Conservation (phyloP, 305 asterid genomes). For the Fraxinus velutina region DNA sequence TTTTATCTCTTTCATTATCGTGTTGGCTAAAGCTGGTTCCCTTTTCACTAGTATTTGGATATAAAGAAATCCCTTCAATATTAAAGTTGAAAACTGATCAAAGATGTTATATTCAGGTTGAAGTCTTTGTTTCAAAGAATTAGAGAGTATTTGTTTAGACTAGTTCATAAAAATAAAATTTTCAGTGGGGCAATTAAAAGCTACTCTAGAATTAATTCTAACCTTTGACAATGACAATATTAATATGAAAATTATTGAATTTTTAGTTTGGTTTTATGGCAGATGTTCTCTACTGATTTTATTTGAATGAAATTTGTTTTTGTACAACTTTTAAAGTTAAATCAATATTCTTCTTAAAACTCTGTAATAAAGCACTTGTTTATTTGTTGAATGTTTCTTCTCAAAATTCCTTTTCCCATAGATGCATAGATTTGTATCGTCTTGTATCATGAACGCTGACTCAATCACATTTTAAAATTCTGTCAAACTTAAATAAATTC, state of each 20-base stretch:
- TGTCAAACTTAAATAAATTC: not conserved
- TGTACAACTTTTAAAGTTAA: not conserved
- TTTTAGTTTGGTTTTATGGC: not conserved
- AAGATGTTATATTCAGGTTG: not conserved
- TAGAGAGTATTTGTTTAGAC: not conserved
- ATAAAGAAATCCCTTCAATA: not conserved
- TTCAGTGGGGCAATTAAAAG: not conserved
- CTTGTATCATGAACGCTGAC: not conserved
- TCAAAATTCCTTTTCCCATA: not conserved
- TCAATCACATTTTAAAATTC: not conserved
- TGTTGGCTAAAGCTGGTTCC: not conserved
- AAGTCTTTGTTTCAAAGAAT: not conserved
- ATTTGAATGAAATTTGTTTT: not conserved
- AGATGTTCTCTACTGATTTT: not conserved
- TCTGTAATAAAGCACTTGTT: not conserved
- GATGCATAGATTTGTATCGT: not conserved
- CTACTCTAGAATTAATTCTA: not conserved
- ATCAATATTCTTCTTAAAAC: not conserved
- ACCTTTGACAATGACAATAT: not conserved
- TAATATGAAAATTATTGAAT: not conserved
- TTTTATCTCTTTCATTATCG: not conserved
- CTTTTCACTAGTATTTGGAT: not conserved
- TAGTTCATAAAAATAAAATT: not conserved
- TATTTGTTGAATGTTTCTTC: not conserved
- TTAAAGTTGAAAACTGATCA: not conserved